A percentile compares a stretch with the other conserved stretches of the same genome.
phyloP scores from a whole-genome alignment of 2,329 filamentous ascomycete species.

The Remersonia thermophila region DNA sequence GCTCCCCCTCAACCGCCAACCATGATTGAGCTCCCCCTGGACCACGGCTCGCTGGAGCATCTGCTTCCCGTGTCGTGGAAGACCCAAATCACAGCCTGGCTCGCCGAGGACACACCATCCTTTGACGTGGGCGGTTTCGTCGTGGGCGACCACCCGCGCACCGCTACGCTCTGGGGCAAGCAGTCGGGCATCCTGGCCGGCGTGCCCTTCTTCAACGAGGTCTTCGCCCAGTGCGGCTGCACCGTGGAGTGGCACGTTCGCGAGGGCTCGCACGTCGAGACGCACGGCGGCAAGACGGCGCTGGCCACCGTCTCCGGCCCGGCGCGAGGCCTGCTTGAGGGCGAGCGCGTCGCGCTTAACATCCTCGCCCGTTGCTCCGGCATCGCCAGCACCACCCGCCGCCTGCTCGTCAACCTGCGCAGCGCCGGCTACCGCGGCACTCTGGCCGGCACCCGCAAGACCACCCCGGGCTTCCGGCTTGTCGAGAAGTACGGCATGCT shows the following conservation, averaged over 20 bases:
- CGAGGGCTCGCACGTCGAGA: slow-evolving; percentile 59
- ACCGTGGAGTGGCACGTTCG: slow-evolving; percentile 75
- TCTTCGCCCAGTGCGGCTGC: slow-evolving; percentile 83
- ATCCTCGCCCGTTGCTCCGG: slow-evolving; percentile 83
- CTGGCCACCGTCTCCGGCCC: slow-evolving; percentile 80
- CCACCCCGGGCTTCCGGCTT: slow-evolving; percentile 85
- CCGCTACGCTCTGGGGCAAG: slow-evolving; percentile 57
- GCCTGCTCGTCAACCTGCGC: slow-evolving; percentile 43
- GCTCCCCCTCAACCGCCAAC: not conserved
- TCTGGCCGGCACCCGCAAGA: slow-evolving; percentile 92
- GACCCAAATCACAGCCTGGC: slow-evolving; percentile 66
- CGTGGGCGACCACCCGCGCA: slow-evolving; percentile 58
- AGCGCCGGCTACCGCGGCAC: slow-evolving; percentile 65
- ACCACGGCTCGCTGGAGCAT: slow-evolving; percentile 42
- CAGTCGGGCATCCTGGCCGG: slow-evolving; percentile 75
- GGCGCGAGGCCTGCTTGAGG: slow-evolving; percentile 68
- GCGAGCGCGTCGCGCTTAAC: slow-evolving; percentile 87
- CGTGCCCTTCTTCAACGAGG: slow-evolving; percentile 88
- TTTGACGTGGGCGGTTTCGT: slow-evolving; percentile 98
- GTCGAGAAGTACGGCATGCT: slow-evolving; percentile 99
- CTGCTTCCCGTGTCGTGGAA: slow-evolving; percentile 82
- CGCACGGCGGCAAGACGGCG: slow-evolving; percentile 33
- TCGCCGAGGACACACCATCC: slow-evolving; percentile 89
- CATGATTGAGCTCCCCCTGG: slow-evolving; percentile 18
- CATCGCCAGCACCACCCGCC: slow-evolving; percentile 58